A percentile compares a stretch with the other conserved stretches of the same genome.
These are phyloP conservation scores for Ascoidea asiatica DNA, from an alignment of 805 yeast genomes.

Conservation along the genomic window DNA sequence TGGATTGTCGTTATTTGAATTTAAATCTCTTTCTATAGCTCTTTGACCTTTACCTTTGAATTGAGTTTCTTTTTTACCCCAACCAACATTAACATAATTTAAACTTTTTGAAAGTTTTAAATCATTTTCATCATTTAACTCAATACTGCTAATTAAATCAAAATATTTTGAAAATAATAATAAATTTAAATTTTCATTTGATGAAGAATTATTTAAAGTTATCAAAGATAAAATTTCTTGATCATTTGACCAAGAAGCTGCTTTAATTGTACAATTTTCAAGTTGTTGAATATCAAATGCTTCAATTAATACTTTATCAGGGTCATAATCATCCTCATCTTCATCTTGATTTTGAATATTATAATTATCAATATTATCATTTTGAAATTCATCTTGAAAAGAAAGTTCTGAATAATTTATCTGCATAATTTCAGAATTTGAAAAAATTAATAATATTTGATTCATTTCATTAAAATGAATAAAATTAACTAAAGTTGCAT, in stretches of 20 bases:
- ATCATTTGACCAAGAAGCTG: slow-evolving; percentile 83
- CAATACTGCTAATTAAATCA: slow-evolving; percentile 64
- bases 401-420: too few relatives aligned
- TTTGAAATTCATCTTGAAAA: too few relatives aligned
- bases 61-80: slow-evolving; percentile 97
- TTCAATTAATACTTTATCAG: slow-evolving; percentile 27
- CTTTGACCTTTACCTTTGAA: slow-evolving; percentile 89
- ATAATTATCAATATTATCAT: too few relatives aligned
- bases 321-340: slow-evolving; percentile 24
- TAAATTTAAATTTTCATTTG: slow-evolving; percentile 32
- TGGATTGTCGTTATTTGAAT: slow-evolving; percentile 32
- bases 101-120: slow-evolving; percentile 24
- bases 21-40: slow-evolving; percentile 52
- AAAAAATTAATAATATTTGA: slow-evolving; percentile 52
- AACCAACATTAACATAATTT: slow-evolving; percentile 89
- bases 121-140: slow-evolving; percentile 48
- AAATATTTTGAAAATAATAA: slow-evolving; percentile 60
- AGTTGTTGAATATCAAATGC: slow-evolving; percentile 71
- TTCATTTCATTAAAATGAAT: slow-evolving; percentile 58
- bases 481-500: slow-evolving; percentile 31
- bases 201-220: slow-evolving; percentile 20
- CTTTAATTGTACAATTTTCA: slow-evolving; percentile 58
- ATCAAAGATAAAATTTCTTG: slow-evolving; percentile 72
- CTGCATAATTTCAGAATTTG: slow-evolving; percentile 57
- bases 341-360: slow-evolving; percentile 45